A percentile compares a stretch with the other conserved stretches of the same genome.
These are phyloP conservation scores for Prunella vulgaris DNA, from an alignment of 257 asterid species.

Conservation along the genomic window DNA sequence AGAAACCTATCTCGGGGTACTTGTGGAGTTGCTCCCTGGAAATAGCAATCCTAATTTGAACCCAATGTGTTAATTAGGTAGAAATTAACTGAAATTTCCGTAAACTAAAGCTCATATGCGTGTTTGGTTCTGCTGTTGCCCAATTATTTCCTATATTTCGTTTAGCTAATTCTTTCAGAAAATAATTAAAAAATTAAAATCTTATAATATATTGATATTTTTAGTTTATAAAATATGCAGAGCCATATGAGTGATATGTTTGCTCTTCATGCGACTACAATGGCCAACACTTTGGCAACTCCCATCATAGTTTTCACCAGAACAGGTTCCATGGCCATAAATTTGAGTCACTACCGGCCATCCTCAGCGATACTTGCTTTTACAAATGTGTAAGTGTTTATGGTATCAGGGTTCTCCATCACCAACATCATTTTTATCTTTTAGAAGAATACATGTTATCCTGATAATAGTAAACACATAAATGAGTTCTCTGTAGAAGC, in stretches of 20 bases:
- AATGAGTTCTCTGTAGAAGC: not conserved
- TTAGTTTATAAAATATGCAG: constrained; percentile 40
- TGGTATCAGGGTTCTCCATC: constrained; percentile 10
- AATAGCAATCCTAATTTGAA: not conserved
- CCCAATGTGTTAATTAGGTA: not conserved
- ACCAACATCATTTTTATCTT: not conserved
- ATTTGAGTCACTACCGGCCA: constrained; percentile 84
- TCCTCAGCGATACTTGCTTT: constrained; percentile 80
- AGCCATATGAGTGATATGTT: constrained; percentile 88
- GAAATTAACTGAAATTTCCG: not conserved
- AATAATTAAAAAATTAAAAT: not conserved
- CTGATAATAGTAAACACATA: not conserved
- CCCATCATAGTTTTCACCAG: constrained; percentile 95
- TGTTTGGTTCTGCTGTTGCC: not conserved
- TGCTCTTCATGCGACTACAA: constrained; percentile 82
- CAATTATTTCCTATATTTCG: not conserved
- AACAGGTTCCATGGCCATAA: constrained; percentile 91
- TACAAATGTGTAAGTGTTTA: constrained; percentile 70
- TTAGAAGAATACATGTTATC: not conserved
- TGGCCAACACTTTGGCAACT: constrained; percentile 83
- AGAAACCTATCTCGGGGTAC: not conserved
- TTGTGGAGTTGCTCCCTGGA: not conserved
- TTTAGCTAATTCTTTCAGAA: not conserved
- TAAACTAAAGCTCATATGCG: not conserved
- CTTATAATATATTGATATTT: not conserved